phyloP scores from a whole-genome alignment of 2,329 filamentous ascomycete genomes.

The Clarireedia monteithiana region DNA sequence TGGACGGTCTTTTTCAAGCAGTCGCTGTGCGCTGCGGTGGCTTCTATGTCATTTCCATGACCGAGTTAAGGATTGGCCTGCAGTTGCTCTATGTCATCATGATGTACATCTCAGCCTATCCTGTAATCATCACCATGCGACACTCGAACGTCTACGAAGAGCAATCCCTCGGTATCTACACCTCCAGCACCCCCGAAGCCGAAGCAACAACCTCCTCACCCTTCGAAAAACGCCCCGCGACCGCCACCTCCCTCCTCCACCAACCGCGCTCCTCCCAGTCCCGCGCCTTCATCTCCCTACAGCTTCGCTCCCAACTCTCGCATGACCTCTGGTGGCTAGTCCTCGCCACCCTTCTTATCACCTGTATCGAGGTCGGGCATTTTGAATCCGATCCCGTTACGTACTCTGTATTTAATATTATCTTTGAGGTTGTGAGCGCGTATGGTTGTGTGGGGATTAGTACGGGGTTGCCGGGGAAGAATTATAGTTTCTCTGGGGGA shows the following conservation, averaged over 20 bases:
- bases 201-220: background rate
- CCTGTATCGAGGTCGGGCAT: slow-evolving; percentile 50
- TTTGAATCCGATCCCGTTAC: slow-evolving; percentile 42
- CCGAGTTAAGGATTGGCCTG: background rate
- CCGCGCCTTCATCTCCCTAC: slow-evolving; percentile 28
- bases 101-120: slow-evolving; percentile 60
- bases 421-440: slow-evolving; percentile 49
- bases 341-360: slow-evolving; percentile 51
- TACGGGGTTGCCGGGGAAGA: slow-evolving; percentile 44
- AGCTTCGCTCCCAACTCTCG: slow-evolving; percentile 56
- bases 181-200: background rate
- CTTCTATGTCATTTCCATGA: slow-evolving; percentile 38
- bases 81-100: slow-evolving; percentile 51
- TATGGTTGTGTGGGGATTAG: slow-evolving; percentile 57
- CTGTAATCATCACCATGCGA: slow-evolving; percentile 55
- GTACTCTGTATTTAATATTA: slow-evolving; percentile 52
- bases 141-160: slow-evolving; percentile 69
- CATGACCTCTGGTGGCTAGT: slow-evolving; percentile 62
- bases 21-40: slow-evolving; percentile 57
- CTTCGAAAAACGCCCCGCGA: background rate
- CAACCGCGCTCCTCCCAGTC: too few relatives aligned
- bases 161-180: slow-evolving; percentile 53
- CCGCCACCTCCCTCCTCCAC: background rate
- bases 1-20: slow-evolving; percentile 60
- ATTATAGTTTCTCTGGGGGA: slow-evolving; percentile 47